phyloP scores from a whole-genome alignment of 192 early-diverging fungal species.

The Backusella sp. region DNA sequence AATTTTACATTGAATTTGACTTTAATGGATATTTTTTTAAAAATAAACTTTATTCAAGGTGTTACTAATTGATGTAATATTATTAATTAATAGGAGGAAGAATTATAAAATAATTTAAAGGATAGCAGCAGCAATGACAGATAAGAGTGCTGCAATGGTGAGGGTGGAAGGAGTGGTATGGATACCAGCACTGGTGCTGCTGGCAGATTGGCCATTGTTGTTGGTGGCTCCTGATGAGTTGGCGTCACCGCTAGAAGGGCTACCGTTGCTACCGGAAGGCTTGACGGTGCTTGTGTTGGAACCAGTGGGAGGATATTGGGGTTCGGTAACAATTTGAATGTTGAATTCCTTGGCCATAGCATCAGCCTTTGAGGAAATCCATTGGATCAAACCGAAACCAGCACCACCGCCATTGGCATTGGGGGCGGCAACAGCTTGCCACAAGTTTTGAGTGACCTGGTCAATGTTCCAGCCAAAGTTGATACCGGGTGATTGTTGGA shows the following conservation, averaged over 20 bases:
- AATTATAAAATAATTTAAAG: constrained; percentile 10
- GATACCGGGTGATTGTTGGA: constrained; percentile 47
- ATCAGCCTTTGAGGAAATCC: constrained; percentile 33
- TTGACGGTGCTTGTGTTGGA: neutral
- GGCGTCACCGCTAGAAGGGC: neutral
- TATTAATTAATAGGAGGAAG: neutral
- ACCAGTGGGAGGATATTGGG: neutral
- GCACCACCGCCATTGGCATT: constrained; percentile 35
- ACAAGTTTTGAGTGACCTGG: constrained; percentile 39
- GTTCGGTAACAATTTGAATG: constrained; percentile 8
- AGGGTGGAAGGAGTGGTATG: neutral
- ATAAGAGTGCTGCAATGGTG: constrained; percentile 1
- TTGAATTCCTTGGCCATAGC: constrained; percentile 25
- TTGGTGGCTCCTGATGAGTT: neutral
- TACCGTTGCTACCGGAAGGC: constrained; percentile 5
- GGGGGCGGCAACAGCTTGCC: constrained; percentile 15
- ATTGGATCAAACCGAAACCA: constrained; percentile 41
- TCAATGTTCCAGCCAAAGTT: constrained; percentile 42
- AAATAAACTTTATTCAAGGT: neutral
- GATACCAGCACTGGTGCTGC: neutral
- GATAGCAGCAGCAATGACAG: neutral
- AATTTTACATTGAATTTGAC: neutral
- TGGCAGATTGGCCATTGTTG: neutral
- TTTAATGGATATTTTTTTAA: neutral
- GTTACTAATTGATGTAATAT: neutral